phyloP scores from a whole-genome alignment of 805 yeast genomes.

The Spencermartinsiella europaea region DNA sequence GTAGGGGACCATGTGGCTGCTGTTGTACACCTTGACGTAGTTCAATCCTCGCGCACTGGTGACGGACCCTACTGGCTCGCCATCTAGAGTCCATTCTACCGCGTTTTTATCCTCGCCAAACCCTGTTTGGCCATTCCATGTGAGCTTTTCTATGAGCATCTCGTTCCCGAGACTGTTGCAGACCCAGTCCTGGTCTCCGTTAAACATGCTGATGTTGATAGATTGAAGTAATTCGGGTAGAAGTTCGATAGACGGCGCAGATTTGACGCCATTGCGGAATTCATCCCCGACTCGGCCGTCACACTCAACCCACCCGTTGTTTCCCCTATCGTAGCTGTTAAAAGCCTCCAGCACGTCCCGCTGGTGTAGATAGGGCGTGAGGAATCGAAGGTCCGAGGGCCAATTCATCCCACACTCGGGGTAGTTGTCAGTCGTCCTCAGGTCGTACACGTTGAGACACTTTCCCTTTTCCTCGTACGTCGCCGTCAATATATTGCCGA shows the following conservation, averaged over 20 bases:
- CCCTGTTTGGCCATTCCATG: constrained; percentile 53
- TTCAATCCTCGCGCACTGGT: constrained; percentile 68
- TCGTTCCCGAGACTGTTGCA: constrained; percentile 81
- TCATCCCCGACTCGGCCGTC: constrained; percentile 48
- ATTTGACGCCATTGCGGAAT: constrained; percentile 44
- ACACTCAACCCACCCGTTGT: constrained; percentile 73
- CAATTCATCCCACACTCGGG: constrained; percentile 92
- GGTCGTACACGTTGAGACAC: constrained; percentile 84
- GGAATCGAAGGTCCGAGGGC: constrained; percentile 61
- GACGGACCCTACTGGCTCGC: constrained; percentile 38
- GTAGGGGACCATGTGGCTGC: constrained; percentile 93
- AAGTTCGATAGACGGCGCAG: constrained; percentile 57
- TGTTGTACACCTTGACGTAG: constrained; percentile 62
- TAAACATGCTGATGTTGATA: constrained; percentile 64
- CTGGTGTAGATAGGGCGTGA: constrained; percentile 47
- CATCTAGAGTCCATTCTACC: constrained; percentile 45
- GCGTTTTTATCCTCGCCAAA: constrained; percentile 26
- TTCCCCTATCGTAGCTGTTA: constrained; percentile 39
- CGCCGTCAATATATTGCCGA: constrained; percentile 11
- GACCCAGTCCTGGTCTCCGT: constrained; percentile 83
- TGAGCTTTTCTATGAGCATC: constrained; percentile 52
- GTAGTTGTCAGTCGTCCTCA: constrained; percentile 59
- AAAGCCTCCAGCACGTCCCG: constrained; percentile 45
- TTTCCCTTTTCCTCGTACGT: constrained; percentile 29
- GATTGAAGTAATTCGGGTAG: constrained; percentile 60